Conservation (phyloP, 164 flowering plant species). For the Magnolia changhungtana region DNA sequence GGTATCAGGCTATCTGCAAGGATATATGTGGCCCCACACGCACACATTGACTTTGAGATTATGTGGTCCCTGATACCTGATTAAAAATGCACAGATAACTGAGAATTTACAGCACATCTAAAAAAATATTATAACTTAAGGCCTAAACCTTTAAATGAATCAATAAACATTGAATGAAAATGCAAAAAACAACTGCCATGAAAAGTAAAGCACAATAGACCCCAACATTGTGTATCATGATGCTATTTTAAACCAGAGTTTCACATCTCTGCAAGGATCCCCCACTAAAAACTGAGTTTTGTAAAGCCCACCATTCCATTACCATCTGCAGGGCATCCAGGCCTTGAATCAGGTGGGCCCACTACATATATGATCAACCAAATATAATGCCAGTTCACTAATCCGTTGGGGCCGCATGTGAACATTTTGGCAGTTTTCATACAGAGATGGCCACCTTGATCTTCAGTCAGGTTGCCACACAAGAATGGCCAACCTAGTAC, state of each 20-base stretch:
- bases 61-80: slow-evolving; percentile 88
- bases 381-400: no score
- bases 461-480: no score
- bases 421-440: background rate
- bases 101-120: no score
- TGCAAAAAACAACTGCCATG: no score
- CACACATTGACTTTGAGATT: slow-evolving; percentile 69
- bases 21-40: slow-evolving; percentile 75
- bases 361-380: background rate
- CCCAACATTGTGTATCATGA: background rate
- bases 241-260: background rate
- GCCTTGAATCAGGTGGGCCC: background rate
- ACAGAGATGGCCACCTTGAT: no score
- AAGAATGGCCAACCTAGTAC: no score
- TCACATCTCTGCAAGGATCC: background rate
- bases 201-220: background rate
- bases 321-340: background rate
- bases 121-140: no score
- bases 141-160: background rate
- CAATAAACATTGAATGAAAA: background rate
- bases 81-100: background rate
- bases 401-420: background rate
- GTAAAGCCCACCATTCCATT: no score
- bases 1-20: slow-evolving; percentile 95
- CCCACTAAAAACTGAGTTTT: background rate